Conservation (phyloP, 768 basidiomycete species). For the Leucosporidium creatinivorum region DNA sequence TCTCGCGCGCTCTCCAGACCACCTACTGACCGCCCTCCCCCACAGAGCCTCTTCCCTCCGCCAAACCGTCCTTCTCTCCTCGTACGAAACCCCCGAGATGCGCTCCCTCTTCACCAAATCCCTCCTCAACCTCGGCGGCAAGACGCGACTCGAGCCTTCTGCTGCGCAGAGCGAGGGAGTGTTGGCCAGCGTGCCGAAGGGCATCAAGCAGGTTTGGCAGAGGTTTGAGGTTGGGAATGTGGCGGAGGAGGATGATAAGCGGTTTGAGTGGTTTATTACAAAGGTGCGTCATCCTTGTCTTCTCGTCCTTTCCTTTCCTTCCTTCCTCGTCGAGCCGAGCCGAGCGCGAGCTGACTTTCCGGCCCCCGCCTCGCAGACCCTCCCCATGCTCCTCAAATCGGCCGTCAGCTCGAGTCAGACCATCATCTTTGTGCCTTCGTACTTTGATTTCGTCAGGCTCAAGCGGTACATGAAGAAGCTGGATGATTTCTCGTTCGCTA, state of each 20-base stretch:
- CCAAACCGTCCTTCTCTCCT: constrained; percentile 78
- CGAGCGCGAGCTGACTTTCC: not conserved
- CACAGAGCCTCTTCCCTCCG: constrained; percentile 72
- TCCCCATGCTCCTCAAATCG: constrained; percentile 77
- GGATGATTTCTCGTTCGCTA: constrained; percentile 61
- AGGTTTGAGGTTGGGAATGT: constrained; percentile 65
- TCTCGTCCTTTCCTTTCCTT: not conserved
- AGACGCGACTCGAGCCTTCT: constrained; percentile 54
- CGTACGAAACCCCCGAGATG: constrained; percentile 82
- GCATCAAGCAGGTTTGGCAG: constrained; percentile 73
- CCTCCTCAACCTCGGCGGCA: constrained; percentile 78
- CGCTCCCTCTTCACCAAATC: constrained; percentile 66
- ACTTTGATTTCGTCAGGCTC: constrained; percentile 90
- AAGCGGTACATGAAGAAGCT: constrained; percentile 76
- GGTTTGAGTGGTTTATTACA: constrained; percentile 78
- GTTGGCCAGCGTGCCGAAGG: constrained; percentile 59
- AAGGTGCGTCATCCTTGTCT: constrained; percentile 54
- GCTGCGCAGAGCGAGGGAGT: constrained; percentile 60
- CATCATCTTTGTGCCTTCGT: constrained; percentile 81
- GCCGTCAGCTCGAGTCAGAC: constrained; percentile 89
- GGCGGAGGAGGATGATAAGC: constrained; percentile 73
- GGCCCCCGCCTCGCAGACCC: constrained; percentile 48
- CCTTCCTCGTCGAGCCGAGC: not conserved
- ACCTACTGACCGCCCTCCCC: not conserved
- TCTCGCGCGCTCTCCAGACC: not conserved